These are phyloP conservation scores for Alternaria metachromatica DNA, from an alignment of 2,329 filamentous ascomycete genomes.

Conservation along the genomic window DNA sequence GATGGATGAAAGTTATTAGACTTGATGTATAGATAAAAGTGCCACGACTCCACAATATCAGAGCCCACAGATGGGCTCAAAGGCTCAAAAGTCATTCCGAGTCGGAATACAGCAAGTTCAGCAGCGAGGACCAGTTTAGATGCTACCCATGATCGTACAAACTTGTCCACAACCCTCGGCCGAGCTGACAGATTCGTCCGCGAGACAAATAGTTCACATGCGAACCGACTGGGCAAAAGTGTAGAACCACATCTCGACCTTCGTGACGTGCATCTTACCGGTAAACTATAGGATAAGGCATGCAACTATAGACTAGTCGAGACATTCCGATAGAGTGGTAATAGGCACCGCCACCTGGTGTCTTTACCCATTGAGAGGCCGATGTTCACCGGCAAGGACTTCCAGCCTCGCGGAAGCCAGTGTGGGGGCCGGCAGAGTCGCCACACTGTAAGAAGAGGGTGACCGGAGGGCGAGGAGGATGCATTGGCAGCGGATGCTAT, in stretches of 20 bases:
- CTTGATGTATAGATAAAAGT: neutral
- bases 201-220: neutral
- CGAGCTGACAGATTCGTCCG: neutral
- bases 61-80: neutral
- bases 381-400: neutral
- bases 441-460: neutral
- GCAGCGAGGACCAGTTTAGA: neutral
- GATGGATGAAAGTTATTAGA: constrained; percentile 1
- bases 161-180: neutral
- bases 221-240: neutral
- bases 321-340: neutral
- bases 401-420: neutral
- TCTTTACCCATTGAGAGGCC: neutral
- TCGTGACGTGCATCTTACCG: neutral
- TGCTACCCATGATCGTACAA: neutral
- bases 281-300: neutral
- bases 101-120: neutral
- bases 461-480: neutral
- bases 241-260: neutral
- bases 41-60: neutral
- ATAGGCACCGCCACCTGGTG: neutral
- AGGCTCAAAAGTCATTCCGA: neutral
- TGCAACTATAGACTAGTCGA: neutral
- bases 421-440: neutral
- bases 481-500: constrained; percentile 3